Conservation (phyloP, 352 stramenopile genomes). For the Stramenopiles sp. region DNA sequence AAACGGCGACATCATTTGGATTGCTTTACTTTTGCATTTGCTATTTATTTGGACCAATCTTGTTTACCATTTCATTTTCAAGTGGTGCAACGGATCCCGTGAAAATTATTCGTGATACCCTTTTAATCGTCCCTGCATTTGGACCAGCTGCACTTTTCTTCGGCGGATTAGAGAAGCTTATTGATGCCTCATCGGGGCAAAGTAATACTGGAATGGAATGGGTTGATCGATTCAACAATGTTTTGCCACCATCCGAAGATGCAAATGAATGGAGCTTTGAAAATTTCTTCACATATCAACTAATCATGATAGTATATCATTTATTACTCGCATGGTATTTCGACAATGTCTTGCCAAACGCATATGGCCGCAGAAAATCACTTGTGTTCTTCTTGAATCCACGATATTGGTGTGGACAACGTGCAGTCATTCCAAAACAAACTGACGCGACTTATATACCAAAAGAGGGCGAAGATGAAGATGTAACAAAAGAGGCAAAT, state of each 20-base stretch:
- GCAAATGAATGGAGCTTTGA: neutral
- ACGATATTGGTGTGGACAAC: neutral
- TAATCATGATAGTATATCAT: neutral
- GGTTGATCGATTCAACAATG: neutral
- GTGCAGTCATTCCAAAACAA: neutral
- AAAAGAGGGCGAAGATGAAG: slow-evolving; percentile 21
- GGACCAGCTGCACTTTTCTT: neutral
- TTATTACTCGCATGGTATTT: slow-evolving; percentile 1
- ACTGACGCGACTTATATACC: neutral
- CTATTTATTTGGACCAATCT: neutral
- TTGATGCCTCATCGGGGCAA: neutral
- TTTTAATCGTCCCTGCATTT: neutral
- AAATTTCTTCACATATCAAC: neutral
- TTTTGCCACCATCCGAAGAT: neutral
- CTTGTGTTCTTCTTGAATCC: neutral
- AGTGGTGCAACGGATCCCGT: neutral
- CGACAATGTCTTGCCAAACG: slow-evolving; percentile 1
- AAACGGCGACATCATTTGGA: neutral
- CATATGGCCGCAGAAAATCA: neutral
- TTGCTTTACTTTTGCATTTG: neutral
- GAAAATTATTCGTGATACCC: neutral
- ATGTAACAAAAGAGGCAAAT: slow-evolving; percentile 23
- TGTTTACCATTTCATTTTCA: neutral
- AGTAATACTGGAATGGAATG: neutral
- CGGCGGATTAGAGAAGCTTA: neutral